Base-by-base conservation (phyloP, 129 eudicot genomes). In the Chrysanthemum lavandulifolium region DNA sequence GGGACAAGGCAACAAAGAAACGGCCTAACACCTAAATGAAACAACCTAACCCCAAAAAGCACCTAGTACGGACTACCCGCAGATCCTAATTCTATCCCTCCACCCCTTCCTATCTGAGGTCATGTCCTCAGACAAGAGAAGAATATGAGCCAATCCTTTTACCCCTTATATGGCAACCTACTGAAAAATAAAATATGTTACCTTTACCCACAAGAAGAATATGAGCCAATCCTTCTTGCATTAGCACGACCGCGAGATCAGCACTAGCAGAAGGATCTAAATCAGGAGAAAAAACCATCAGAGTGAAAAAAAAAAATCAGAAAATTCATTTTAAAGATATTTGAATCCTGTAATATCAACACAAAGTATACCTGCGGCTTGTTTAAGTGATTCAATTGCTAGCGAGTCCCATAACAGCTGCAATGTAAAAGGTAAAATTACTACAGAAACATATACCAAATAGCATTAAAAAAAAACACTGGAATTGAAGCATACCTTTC, bases 151-250 rank as follows among this genome's bases (percentile, higher is more conserved):
- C n/a, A n/a, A n/a, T n/a, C n/a, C n/a, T n/a, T n/a, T n/a, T n/a
- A n/a, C n/a, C n/a, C n/a, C 29, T 5, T 6, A 58, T 43, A 36
- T 63, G 62, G 15, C 18, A 64, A 36, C 45, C 45, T 36, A 7
- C 45, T 6, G 45, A 9, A 7, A 27, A 69, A n/a, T 13, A 25
- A 68, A 23, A 54, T 59, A 58, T 10, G 47, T n/a, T 87, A 94
- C 98, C 98, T 95, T 83, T 95, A 59, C 99, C 99, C 45, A 95
- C 82, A 51, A 95, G 95, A 29, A 95, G 78, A 62, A 95, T 78
- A 75, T 90, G 84, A 8, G 97, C 91, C 78, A 95, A 81, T 54
- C 99, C 99, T 80, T 95, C 99, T 86, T 95, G 99, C 99, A 95
- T 95, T 62, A 95, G 66, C 72, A 95, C 79, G 73, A 95, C 97